Conservation (phyloP, 495 filamentous ascomycete genomes). For the Aspergillus diversus region DNA sequence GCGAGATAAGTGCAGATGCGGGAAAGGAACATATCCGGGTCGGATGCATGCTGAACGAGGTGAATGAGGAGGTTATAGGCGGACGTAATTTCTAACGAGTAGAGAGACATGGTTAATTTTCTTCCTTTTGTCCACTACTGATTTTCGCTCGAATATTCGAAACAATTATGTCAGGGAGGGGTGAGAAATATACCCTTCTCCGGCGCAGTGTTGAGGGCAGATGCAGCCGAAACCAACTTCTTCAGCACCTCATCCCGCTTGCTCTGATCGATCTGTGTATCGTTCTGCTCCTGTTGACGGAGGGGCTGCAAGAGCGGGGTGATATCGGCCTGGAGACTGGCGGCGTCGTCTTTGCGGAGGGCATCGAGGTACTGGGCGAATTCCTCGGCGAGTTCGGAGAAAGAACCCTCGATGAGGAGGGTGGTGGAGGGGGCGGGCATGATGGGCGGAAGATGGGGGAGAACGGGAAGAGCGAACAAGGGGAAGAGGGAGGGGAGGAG, state of each 20-base stretch:
- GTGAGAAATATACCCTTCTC: slow-evolving; percentile 69
- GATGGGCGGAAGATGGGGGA: slow-evolving; percentile 26
- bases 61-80: slow-evolving; percentile 96
- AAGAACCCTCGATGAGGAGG: slow-evolving; percentile 88
- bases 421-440: slow-evolving; percentile 60
- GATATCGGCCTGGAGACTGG: slow-evolving; percentile 69
- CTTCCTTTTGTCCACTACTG: slow-evolving; percentile 17
- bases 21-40: slow-evolving; percentile 82
- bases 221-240: slow-evolving; percentile 77
- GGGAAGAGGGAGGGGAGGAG: slow-evolving; percentile 23
- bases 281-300: slow-evolving; percentile 52
- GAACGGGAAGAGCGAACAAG: slow-evolving; percentile 30
- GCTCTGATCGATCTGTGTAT: slow-evolving; percentile 51
- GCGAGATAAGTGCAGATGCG: slow-evolving; percentile 85
- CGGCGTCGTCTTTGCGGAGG: slow-evolving; percentile 57
- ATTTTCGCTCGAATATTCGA: neutral
- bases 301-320: slow-evolving; percentile 68
- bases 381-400: slow-evolving; percentile 86
- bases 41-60: slow-evolving; percentile 80
- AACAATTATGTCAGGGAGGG: neutral
- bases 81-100: slow-evolving; percentile 73
- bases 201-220: slow-evolving; percentile 74
- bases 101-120: neutral
- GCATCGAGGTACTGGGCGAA: slow-evolving; percentile 82
- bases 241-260: slow-evolving; percentile 86